Percentiles rank a stretch among this genome's conserved stretches.
These are phyloP conservation scores for Cryptococcus sp. DNA, from an alignment of 1,284 basidiomycete species.

Conservation along the genomic window DNA sequence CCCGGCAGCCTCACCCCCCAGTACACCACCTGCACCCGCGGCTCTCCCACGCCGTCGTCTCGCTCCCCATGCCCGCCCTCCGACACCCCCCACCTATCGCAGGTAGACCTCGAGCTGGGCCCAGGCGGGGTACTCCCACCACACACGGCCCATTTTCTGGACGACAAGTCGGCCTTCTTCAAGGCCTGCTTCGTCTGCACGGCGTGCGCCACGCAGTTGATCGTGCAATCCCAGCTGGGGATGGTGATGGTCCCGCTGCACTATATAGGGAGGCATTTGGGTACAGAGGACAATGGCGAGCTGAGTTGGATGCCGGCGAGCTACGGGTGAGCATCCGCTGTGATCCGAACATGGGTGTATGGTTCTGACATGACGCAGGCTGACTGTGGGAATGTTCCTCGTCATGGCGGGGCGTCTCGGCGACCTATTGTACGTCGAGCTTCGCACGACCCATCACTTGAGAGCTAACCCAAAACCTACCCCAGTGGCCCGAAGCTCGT, in stretches of 20 bases:
- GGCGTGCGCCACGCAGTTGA: conserved; percentile 26
- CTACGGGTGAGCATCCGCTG: conserved; percentile 14
- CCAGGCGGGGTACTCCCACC: too few relatives aligned
- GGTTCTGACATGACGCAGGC: conserved; percentile 10
- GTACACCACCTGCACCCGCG: too few relatives aligned
- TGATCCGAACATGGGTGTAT: neutral
- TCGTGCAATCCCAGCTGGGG: conserved; percentile 30
- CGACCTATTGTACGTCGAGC: conserved; percentile 24
- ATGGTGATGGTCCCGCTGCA: conserved; percentile 28
- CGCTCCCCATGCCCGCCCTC: too few relatives aligned
- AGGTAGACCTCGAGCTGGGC: too few relatives aligned
- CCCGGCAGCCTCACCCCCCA: too few relatives aligned
- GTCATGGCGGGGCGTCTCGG: conserved; percentile 28
- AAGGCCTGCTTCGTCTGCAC: conserved; percentile 20
- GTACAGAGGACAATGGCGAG: conserved; percentile 22
- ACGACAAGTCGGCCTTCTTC: conserved; percentile 7
- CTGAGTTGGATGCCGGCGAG: conserved; percentile 31
- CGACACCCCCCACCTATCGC: too few relatives aligned
- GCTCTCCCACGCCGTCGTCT: too few relatives aligned
- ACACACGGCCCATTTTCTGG: neutral
- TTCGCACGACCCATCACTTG: neutral
- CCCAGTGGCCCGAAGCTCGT: conserved; percentile 19
- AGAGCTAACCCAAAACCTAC: neutral
- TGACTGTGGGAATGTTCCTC: conserved; percentile 36
- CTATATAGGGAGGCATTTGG: conserved; percentile 23